Evolutionary conservation across 441 rosid genomes (phyloP), one percentile per base, ranked within the genome.

Genomic region (Viola pubescens): DNA sequence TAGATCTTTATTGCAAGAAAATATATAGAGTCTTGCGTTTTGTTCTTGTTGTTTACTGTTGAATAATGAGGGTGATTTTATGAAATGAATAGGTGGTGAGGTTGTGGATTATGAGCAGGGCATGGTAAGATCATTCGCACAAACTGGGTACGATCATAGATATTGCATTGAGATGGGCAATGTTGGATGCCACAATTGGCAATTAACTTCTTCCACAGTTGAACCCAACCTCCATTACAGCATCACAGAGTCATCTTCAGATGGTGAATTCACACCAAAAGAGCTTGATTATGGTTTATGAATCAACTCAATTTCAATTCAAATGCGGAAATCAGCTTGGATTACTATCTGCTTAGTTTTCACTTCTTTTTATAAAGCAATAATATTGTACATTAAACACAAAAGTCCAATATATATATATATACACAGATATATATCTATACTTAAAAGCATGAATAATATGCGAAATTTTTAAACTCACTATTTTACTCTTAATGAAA

Each of bases 181-280:
- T n/a, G 11, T 42, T 49, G 62, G 54, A 43, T 50, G 50, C 50
- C 62, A 54, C 64, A 52, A 52, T 60, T 73, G 76, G 75, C 73
- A 68, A 61, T 57, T 26, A 45, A 26, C 65, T 1, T 40, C 41
- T 64, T 48, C 58, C 1, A 62, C 67, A 8, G 34, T 8, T 40
- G 82, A 67, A 10, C 64, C 54, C 2, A 60, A 52, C 7, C 12
- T 74, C 14, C 56, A 61, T 5, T 79, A 73, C 40, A 68, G 66
- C 68, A 59, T 70, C 40, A 61, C 72, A 0, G 81, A 71, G 65
- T 68, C 86, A 10, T 77, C 79, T 8, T 72, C 83, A 0, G 74
- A 80, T 1, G 69, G 69, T 37, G 84, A 77, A 50, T 56, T 66
- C 12, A 70, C 77, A 37, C 72, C 81, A 7, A 8, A 61, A 58